phyloP scores from a whole-genome alignment of 192 early-diverging fungal species.

The Coemansia furcata region DNA sequence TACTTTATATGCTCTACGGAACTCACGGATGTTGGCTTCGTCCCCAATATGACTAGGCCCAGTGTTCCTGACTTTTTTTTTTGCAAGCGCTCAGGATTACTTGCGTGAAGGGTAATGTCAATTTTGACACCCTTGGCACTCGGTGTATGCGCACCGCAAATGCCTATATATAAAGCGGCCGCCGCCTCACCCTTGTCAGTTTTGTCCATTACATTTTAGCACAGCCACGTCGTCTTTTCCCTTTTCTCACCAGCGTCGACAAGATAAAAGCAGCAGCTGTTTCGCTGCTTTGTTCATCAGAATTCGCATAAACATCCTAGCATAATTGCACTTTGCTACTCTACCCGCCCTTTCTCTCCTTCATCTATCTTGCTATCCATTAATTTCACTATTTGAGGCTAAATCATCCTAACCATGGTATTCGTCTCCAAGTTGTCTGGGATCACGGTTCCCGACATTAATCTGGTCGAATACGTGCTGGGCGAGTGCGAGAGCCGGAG shows the following conservation, averaged over 20 bases:
- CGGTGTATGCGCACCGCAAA: not conserved
- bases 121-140: constrained; percentile 4
- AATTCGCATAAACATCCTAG: not conserved
- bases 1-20: not conserved
- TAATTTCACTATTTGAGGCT: not conserved
- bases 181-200: not conserved
- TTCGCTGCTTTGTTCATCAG: not conserved
- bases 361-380: not conserved
- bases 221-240: not conserved
- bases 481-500: constrained; percentile 14
- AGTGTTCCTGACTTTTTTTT: not conserved
- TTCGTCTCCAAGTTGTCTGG: constrained; percentile 26
- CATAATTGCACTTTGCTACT: not conserved
- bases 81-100: not conserved
- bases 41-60: not conserved
- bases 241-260: not conserved
- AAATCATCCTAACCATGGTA: constrained; percentile 8
- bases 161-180: not conserved
- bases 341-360: not conserved
- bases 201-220: not conserved
- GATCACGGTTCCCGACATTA: constrained; percentile 23
- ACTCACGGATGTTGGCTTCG: not conserved
- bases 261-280: not conserved
- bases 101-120: not conserved
- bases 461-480: constrained; percentile 30